Evolutionary conservation across 140 eudicot species (phyloP), one percentile per base, ranked within the genome.

Genomic region (Senecio squalidus): DNA sequence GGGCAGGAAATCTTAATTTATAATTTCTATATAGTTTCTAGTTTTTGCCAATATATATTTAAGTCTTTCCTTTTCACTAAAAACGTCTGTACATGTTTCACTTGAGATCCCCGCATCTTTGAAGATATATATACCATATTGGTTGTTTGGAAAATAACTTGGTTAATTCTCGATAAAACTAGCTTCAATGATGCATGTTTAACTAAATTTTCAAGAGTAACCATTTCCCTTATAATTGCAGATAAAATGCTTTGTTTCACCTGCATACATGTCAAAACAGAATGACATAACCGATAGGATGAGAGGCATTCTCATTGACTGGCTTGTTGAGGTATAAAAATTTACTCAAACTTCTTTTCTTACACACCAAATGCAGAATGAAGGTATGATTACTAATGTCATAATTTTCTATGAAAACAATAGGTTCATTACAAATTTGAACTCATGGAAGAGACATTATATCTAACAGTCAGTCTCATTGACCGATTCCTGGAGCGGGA

Each of bases 361-460:
- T n/a, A n/a, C n/a, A 47, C 4, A 34, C 8, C 4, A 31, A 17
- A 60, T 68, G 31, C 56, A 45, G 64, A 39, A 18, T 25, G 8
- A 13, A 21, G 1, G 46, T 40, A 14, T 11, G 3, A 45, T 24
- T 58, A 20, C 41, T 54, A 16, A 17, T 18, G 22, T 11, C 17
- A 44, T 29, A 10, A 38, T 26, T 63, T 61, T n/a, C n/a, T 18
- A 20, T 21, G 36, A 36, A 4, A 13, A 56, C 28, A 30, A 58
- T 66, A 89, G 97, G 97, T 89, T 43, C 97, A 89, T 40, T 80
- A 89, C 85, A 89, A 89, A 64, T 89, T 89, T 51, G 97, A 85
- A 25, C 71, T 89, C 62, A 75, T 85, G 97, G 95, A 89, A 26
- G 97, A 89, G 83, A 85, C 97, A 0, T 63, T 89, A 10, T 89